These are phyloP conservation scores for Eucalyptus marginata DNA, from an alignment of 345 rosid genomes.

Conservation along the genomic window DNA sequence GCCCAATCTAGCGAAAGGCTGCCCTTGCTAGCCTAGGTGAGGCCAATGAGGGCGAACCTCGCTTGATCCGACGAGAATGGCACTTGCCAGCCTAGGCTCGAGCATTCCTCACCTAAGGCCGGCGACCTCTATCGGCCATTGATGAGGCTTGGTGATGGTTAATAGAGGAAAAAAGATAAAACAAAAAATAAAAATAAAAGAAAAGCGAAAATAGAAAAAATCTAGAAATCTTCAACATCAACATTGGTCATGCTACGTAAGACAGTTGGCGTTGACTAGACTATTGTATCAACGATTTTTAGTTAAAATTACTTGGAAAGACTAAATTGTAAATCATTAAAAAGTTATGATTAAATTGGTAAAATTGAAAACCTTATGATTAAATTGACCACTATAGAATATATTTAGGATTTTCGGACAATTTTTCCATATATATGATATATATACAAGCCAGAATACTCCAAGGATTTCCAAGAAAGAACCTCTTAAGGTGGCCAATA, in stretches of 20 bases:
- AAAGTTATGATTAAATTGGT: too few species aligned
- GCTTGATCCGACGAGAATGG: accelerated
- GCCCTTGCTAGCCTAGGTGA: neutral
- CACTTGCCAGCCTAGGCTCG: neutral
- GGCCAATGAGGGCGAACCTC: too few species aligned
- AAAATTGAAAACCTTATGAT: neutral
- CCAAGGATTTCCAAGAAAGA: neutral
- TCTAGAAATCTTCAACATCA: too few species aligned
- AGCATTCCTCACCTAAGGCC: neutral
- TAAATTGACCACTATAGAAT: neutral
- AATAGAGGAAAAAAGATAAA: too few species aligned
- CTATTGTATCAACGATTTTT: accelerated
- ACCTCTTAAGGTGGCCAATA: neutral
- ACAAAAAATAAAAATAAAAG: too few species aligned
- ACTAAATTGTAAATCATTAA: too few species aligned
- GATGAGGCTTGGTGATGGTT: neutral
- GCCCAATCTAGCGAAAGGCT: accelerated
- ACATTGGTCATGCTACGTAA: accelerated
- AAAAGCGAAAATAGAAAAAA: accelerated
- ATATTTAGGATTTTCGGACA: neutral
- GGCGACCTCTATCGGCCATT: accelerated
- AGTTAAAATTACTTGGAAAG: too few species aligned
- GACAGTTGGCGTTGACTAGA: accelerated
- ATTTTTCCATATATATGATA: neutral
- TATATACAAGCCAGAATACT: neutral